Evolutionary conservation across 176 grass and related monocot genomes (phyloP).

Genomic region (Oryza meyeriana): DNA sequence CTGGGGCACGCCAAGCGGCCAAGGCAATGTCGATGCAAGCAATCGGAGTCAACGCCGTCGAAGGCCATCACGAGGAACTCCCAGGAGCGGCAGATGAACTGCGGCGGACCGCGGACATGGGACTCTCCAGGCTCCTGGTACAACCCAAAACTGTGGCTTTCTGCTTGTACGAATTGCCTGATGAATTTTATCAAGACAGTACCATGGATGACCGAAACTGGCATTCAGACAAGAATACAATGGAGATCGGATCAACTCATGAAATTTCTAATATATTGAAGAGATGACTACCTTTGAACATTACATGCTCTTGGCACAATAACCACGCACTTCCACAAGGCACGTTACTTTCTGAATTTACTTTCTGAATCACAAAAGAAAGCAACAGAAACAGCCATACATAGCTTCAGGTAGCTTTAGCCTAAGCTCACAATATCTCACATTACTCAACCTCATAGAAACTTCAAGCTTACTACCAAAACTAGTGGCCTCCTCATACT

Average conservation of each 20-base stretch:
- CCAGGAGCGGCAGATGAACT: too few species aligned
- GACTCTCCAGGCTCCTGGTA: not conserved
- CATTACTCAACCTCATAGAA: slow-evolving; percentile 28
- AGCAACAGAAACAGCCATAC: slow-evolving; percentile 37
- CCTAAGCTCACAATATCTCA: slow-evolving; percentile 42
- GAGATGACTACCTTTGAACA: slow-evolving; percentile 20
- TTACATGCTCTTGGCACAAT: slow-evolving; percentile 30
- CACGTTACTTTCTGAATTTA: slow-evolving; percentile 31
- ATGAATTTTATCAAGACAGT: not conserved
- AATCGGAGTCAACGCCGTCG: not conserved
- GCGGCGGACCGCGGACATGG: too few species aligned
- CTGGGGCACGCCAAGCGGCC: too few species aligned
- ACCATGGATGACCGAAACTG: not conserved
- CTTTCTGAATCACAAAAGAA: slow-evolving; percentile 31
- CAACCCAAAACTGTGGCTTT: not conserved
- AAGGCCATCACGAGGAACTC: not conserved
- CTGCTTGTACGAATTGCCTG: not conserved
- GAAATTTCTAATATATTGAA: slow-evolving; percentile 35
- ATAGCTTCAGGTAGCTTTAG: slow-evolving; percentile 32
- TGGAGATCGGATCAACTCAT: not conserved
- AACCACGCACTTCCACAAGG: slow-evolving; percentile 35
- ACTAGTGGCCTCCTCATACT: slow-evolving; percentile 38
- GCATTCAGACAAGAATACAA: not conserved
- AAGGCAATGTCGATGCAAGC: not conserved
- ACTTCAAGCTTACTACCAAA: slow-evolving; percentile 41